Conservation (phyloP, 106 monocot species). For the Platanthera guangdongensis region DNA sequence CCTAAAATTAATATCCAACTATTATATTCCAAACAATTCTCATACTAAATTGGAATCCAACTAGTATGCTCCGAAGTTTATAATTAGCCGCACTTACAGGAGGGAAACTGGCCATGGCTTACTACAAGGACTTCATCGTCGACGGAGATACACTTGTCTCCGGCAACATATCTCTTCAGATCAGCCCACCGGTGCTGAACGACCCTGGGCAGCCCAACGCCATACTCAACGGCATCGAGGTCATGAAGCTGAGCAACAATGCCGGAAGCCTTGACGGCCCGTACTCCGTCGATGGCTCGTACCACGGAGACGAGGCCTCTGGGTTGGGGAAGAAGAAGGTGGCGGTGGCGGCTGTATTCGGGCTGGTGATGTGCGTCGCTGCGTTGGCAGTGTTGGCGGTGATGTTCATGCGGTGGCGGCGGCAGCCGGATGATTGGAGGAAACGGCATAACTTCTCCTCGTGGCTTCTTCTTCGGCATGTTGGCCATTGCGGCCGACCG, state of each 20-base stretch:
- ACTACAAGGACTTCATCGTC: constrained; percentile 30
- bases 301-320: constrained; percentile 8
- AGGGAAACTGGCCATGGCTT: constrained; percentile 17
- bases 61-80: too few relatives aligned
- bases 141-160: constrained; percentile 11
- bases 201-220: constrained; percentile 20
- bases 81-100: background rate
- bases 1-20: too few relatives aligned
- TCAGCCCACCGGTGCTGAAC: constrained; percentile 10
- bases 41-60: too few relatives aligned
- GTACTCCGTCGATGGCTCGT: constrained; percentile 20
- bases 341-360: constrained; percentile 9
- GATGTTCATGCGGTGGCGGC: constrained; percentile 18
- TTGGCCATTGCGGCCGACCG: constrained; percentile 1
- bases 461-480: constrained; percentile 23
- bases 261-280: constrained; percentile 27
- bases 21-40: too few relatives aligned
- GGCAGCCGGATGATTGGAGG: constrained; percentile 10
- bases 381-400: constrained; percentile 15
- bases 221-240: constrained; percentile 35
- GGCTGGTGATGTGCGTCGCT: constrained; percentile 4
- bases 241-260: constrained; percentile 36
- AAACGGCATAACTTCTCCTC: constrained; percentile 29
- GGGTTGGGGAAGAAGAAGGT: background rate
- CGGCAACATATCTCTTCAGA: constrained; percentile 16